phyloP scores from a whole-genome alignment of 106 monocot species.

The Dioscorea zingiberensis region DNA sequence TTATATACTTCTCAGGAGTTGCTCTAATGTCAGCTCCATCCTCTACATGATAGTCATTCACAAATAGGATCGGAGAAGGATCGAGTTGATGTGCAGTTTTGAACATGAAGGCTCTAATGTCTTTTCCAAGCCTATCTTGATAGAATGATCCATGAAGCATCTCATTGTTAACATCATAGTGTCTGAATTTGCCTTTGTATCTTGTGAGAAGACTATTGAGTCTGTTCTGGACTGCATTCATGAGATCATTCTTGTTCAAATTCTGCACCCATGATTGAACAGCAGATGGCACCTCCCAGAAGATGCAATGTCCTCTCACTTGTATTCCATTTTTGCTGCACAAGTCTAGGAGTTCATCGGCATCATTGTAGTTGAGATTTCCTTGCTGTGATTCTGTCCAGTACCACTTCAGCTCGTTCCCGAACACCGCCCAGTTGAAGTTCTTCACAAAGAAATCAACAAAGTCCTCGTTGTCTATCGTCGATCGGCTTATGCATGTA shows the following conservation, averaged over 20 bases:
- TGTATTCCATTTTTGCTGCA: constrained; percentile 40
- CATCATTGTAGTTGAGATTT: constrained; percentile 57
- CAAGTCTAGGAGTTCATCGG: constrained; percentile 53
- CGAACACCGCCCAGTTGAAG: constrained; percentile 90
- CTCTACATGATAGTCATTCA: constrained; percentile 86
- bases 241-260: constrained; percentile 44
- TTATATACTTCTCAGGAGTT: constrained; percentile 50
- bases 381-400: constrained; percentile 69
- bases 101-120: constrained; percentile 59
- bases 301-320: constrained; percentile 62
- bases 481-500: constrained; percentile 61
- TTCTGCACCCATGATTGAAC: constrained; percentile 61
- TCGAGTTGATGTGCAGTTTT: constrained; percentile 58
- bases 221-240: constrained; percentile 55
- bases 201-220: constrained; percentile 56
- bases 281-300: constrained; percentile 50
- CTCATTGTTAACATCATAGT: constrained; percentile 90
- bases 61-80: constrained; percentile 65
- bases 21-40: constrained; percentile 34
- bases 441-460: constrained; percentile 65
- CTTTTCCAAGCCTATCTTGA: constrained; percentile 63
- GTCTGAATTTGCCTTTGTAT: constrained; percentile 64
- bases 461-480: constrained; percentile 84
- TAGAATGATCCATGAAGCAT: constrained; percentile 94
- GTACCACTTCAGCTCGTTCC: constrained; percentile 89